Conservation (phyloP, 176 grass and related monocot species). For the Melocanna baccifera region DNA sequence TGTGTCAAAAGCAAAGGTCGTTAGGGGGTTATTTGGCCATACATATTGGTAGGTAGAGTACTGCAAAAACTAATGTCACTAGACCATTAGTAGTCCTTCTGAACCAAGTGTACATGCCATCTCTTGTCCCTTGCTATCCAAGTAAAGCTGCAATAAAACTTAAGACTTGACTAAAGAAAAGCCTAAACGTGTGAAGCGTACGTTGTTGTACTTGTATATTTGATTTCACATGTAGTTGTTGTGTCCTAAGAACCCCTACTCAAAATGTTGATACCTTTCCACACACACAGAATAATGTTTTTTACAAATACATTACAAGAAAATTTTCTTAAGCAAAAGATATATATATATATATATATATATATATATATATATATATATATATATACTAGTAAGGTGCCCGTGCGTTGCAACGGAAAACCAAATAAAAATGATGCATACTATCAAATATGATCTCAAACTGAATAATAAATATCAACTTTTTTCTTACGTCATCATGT, state of each 20-base stretch:
- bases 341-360: too few species aligned
- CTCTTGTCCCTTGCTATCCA: conserved; percentile 28
- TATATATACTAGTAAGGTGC: too few species aligned
- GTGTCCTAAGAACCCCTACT: background rate
- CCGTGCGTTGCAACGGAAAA: too few species aligned
- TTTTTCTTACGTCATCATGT: too few species aligned
- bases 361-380: too few species aligned
- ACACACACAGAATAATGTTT: background rate
- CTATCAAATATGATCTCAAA: too few species aligned
- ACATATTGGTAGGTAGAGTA: conserved; percentile 20
- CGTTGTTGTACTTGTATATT: background rate
- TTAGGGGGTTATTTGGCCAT: background rate
- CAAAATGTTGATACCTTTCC: background rate
- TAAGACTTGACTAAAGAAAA: background rate
- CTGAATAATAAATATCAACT: too few species aligned
- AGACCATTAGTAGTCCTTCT: background rate
- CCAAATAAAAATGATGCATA: too few species aligned
- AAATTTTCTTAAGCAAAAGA: background rate
- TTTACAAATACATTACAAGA: too few species aligned
- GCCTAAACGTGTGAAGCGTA: background rate
- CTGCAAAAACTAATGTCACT: background rate
- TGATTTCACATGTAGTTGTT: conserved; percentile 17
- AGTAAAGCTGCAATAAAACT: conserved; percentile 19
- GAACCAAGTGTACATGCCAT: background rate
- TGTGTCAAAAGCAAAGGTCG: conserved; percentile 14